Evolutionary conservation across 495 filamentous ascomycete species (phyloP).

Genomic region (Penicillium flavigenum): DNA sequence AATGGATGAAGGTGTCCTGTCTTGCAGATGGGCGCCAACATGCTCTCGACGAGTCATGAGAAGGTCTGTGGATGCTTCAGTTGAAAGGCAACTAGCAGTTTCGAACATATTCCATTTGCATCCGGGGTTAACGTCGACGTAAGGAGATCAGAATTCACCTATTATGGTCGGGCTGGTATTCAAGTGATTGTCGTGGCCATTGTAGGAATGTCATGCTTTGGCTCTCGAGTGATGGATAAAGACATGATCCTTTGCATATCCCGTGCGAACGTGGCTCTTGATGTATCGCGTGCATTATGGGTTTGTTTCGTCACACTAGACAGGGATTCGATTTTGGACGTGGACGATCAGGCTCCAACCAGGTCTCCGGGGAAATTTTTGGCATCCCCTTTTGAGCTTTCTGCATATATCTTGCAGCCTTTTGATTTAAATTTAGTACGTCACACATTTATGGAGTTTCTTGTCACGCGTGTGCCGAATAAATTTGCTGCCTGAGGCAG

Average conservation of each 20-base stretch:
- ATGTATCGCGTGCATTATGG: constrained; percentile 26
- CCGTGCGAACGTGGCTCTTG: constrained; percentile 30
- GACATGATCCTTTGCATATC: constrained; percentile 22
- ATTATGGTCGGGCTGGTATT: not conserved
- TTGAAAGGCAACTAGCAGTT: not conserved
- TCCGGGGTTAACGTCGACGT: not conserved
- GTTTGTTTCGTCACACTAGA: constrained; percentile 32
- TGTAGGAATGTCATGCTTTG: not conserved
- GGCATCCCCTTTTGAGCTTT: constrained; percentile 18
- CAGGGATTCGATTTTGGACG: constrained; percentile 15
- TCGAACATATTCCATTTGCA: not conserved
- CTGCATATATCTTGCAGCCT: constrained; percentile 29
- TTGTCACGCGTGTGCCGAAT: not conserved
- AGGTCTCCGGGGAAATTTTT: constrained; percentile 6
- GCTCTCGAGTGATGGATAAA: not conserved
- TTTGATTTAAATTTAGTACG: constrained; percentile 20
- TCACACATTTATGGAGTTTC: not conserved
- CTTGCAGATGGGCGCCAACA: not conserved
- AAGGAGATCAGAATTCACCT: not conserved
- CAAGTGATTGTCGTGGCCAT: not conserved
- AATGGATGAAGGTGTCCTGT: not conserved
- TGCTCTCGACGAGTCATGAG: not conserved
- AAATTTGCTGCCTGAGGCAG: constrained; percentile 3
- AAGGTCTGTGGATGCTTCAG: not conserved
- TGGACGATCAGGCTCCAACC: constrained; percentile 5